Percentiles rank a stretch among this genome's conserved stretches.
phyloP scores from a whole-genome alignment of 257 asterid genomes.

The Misopates orontium region DNA sequence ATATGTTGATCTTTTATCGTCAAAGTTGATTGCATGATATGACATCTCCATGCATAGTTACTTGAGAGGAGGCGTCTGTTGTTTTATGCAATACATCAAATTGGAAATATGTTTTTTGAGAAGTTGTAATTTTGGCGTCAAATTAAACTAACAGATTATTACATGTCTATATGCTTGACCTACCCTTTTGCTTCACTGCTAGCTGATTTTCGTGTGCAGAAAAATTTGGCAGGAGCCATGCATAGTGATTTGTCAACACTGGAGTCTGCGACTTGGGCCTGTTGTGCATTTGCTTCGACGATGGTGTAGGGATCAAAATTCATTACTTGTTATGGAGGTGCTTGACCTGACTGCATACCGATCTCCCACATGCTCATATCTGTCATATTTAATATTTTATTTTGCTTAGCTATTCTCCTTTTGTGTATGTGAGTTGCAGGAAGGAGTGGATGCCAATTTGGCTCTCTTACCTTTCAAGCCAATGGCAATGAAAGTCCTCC shows the following conservation, averaged over 20 bases:
- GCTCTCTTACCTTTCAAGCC: slow-evolving; percentile 76
- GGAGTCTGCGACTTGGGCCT: slow-evolving; percentile 94
- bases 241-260: slow-evolving; percentile 86
- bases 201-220: slow-evolving; percentile 37
- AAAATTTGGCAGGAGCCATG: slow-evolving; percentile 92
- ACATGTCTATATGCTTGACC: slow-evolving; percentile 12
- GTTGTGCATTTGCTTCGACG: slow-evolving; percentile 72
- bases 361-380: slow-evolving; percentile 2
- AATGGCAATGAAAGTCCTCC: slow-evolving; percentile 77
- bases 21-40: neutral
- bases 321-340: slow-evolving; percentile 87
- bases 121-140: neutral
- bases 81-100: neutral
- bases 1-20: neutral
- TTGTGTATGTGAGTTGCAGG: slow-evolving; percentile 41
- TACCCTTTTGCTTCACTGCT: slow-evolving; percentile 15
- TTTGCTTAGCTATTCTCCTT: slow-evolving; percentile 1
- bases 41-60: neutral
- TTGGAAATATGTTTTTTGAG: slow-evolving; percentile 1
- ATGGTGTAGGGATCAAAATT: slow-evolving; percentile 72
- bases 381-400: neutral
- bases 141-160: slow-evolving; percentile 16
- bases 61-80: neutral
- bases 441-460: slow-evolving; percentile 57
- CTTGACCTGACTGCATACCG: neutral